phyloP scores from a whole-genome alignment of 1,139 yeast genomes.

The Candida pseudoviswanathii region DNA sequence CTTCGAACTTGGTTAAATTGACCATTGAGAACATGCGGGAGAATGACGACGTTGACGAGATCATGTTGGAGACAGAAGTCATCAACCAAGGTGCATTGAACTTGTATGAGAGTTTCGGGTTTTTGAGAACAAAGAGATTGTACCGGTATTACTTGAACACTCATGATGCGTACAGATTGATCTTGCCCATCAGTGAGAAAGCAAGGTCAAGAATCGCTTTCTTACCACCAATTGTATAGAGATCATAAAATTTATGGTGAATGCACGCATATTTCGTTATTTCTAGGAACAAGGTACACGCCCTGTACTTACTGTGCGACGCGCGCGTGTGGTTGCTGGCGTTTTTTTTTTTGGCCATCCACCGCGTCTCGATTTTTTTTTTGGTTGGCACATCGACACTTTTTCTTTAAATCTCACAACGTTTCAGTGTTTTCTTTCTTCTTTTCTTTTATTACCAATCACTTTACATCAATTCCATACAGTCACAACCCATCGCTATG shows the following conservation, averaged over 20 bases:
- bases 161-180: slow-evolving; percentile 87
- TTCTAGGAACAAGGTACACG: background rate
- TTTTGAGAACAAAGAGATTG: slow-evolving; percentile 76
- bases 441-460: background rate
- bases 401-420: background rate
- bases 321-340: background rate
- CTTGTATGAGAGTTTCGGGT: slow-evolving; percentile 86
- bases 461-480: background rate
- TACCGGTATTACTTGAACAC: slow-evolving; percentile 87
- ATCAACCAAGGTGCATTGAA: slow-evolving; percentile 74
- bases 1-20: slow-evolving; percentile 64
- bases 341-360: background rate
- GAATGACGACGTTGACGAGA: slow-evolving; percentile 72
- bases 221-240: slow-evolving; percentile 20
- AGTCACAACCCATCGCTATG: slow-evolving; percentile 43
- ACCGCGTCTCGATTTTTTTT: slow-evolving; percentile 3
- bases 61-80: slow-evolving; percentile 89
- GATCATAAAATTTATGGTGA: background rate
- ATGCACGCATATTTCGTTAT: background rate
- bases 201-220: slow-evolving; percentile 36
- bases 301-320: background rate
- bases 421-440: background rate
- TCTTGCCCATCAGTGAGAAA: slow-evolving; percentile 42
- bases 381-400: background rate
- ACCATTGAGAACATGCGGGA: slow-evolving; percentile 69